These are phyloP conservation scores for Exophiala sideris DNA, from an alignment of 2,329 filamentous ascomycete species.

Conservation along the genomic window DNA sequence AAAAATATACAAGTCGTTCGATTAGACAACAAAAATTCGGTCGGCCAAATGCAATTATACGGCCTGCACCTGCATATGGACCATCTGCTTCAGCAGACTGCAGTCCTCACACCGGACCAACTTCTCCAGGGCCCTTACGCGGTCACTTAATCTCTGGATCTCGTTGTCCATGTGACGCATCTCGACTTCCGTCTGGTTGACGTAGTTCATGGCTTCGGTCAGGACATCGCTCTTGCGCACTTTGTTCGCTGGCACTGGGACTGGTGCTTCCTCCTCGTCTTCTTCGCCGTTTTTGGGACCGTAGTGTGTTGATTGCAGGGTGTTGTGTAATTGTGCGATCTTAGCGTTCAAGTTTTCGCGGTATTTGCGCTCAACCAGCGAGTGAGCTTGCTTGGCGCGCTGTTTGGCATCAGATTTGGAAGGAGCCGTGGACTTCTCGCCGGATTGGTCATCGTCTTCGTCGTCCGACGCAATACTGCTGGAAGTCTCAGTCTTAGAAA, in stretches of 20 bases:
- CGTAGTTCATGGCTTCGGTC: slow-evolving; percentile 26
- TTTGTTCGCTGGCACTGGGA: slow-evolving; percentile 10
- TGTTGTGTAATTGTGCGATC: slow-evolving; percentile 27
- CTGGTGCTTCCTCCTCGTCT: slow-evolving; percentile 12
- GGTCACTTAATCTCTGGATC: slow-evolving; percentile 21
- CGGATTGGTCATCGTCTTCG: slow-evolving; percentile 10
- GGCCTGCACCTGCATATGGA: slow-evolving; percentile 21
- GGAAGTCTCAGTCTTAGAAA: not conserved
- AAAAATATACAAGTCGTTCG: too few relatives aligned
- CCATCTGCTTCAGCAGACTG: slow-evolving; percentile 22
- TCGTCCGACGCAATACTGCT: slow-evolving; percentile 9
- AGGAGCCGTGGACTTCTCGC: slow-evolving; percentile 15
- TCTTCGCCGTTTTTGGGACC: slow-evolving; percentile 21
- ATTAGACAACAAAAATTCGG: too few relatives aligned
- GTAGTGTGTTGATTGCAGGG: slow-evolving; percentile 25
- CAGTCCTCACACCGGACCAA: slow-evolving; percentile 24
- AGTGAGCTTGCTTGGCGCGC: slow-evolving; percentile 28
- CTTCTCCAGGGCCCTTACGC: slow-evolving; percentile 22
- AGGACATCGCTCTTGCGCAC: slow-evolving; percentile 27
- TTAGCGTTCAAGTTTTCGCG: slow-evolving; percentile 30
- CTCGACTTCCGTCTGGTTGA: slow-evolving; percentile 24
- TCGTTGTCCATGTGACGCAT: slow-evolving; percentile 27
- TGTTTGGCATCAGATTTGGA: slow-evolving; percentile 26
- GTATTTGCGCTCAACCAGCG: slow-evolving; percentile 29
- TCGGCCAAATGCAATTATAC: slow-evolving; percentile 12